A percentile compares a stretch with the other conserved stretches of the same genome.
Conservation (phyloP, 1,284 basidiomycete genomes). For the Stereum hirsutum region DNA sequence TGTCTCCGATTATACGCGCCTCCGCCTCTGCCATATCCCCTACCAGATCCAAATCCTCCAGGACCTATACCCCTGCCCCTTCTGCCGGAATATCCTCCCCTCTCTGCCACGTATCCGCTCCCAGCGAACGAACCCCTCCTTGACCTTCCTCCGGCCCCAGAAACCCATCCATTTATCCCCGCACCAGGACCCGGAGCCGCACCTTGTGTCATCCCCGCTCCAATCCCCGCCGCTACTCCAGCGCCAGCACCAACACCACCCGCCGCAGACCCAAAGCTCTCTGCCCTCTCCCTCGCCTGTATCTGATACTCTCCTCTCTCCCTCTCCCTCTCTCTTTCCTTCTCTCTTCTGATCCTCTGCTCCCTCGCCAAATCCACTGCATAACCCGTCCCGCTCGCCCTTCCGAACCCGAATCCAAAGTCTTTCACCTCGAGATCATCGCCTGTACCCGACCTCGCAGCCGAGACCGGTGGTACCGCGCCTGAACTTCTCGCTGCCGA, state of each 20-base stretch:
- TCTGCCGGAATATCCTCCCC: constrained; percentile 20
- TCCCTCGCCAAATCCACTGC: constrained; percentile 19
- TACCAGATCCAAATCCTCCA: constrained; percentile 19
- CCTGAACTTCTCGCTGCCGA: too few relatives aligned
- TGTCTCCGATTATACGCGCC: constrained; percentile 16
- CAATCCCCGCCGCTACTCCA: too few relatives aligned
- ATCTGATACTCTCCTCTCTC: constrained; percentile 14
- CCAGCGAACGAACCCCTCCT: constrained; percentile 21
- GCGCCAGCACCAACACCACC: too few relatives aligned
- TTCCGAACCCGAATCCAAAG: constrained; percentile 52
- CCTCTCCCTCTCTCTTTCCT: constrained; percentile 13
- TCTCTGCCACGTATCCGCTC: constrained; percentile 17
- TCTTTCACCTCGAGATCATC: constrained; percentile 51
- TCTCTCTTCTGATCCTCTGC: constrained; percentile 19
- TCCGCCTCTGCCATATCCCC: constrained; percentile 21
- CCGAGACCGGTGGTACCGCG: too few relatives aligned
- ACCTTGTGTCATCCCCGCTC: too few relatives aligned
- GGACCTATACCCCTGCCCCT: constrained; percentile 18
- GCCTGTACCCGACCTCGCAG: too few relatives aligned
- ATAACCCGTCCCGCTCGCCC: constrained; percentile 24
- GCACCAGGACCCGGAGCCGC: too few relatives aligned
- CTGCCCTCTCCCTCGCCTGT: background rate
- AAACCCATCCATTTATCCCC: constrained; percentile 1
- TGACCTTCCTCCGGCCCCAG: constrained; percentile 10
- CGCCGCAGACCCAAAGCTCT: too few relatives aligned